Evolutionary conservation across 164 flowering plant genomes (phyloP).

Genomic region (Protea cynaroides): DNA sequence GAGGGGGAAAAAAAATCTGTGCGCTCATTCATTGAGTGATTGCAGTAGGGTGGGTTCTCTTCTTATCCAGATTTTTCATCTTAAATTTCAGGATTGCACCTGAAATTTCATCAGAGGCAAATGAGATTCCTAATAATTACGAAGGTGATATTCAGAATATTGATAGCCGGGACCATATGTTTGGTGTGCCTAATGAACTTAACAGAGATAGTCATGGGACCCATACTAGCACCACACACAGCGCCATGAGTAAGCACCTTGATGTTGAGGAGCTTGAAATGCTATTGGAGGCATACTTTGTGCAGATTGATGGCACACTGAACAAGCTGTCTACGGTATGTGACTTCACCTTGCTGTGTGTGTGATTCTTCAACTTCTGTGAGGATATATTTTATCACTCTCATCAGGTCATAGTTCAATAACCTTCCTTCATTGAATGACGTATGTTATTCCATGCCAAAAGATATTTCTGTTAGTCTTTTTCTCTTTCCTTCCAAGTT

Average conservation of each 20-base stretch:
- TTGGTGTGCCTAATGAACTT: slow-evolving; percentile 24
- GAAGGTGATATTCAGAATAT: slow-evolving; percentile 34
- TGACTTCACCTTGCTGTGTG: slow-evolving; percentile 1
- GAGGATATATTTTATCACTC: too few relatives aligned
- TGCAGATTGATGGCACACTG: slow-evolving; percentile 87
- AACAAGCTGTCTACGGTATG: slow-evolving; percentile 84
- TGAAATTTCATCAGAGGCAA: slow-evolving; percentile 43
- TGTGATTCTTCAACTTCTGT: background rate
- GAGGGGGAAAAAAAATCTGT: too few relatives aligned
- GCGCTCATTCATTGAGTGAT: too few relatives aligned
- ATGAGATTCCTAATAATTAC: slow-evolving; percentile 27
- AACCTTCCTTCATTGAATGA: background rate
- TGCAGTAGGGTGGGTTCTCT: too few relatives aligned
- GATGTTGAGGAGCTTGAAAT: slow-evolving; percentile 96
- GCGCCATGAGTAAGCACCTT: slow-evolving; percentile 58
- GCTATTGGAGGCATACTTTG: slow-evolving; percentile 97
- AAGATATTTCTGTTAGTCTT: too few relatives aligned
- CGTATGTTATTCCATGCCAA: too few relatives aligned
- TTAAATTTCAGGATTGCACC: slow-evolving; percentile 31
- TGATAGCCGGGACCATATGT: slow-evolving; percentile 35
- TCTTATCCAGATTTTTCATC: too few relatives aligned
- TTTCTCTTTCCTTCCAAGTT: too few relatives aligned
- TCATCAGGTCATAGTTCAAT: too few relatives aligned
- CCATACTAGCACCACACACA: slow-evolving; percentile 57
- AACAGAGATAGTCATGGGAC: slow-evolving; percentile 59